Evolutionary conservation across 2,329 filamentous ascomycete species (phyloP).

Genomic region (Clonostachys solani): DNA sequence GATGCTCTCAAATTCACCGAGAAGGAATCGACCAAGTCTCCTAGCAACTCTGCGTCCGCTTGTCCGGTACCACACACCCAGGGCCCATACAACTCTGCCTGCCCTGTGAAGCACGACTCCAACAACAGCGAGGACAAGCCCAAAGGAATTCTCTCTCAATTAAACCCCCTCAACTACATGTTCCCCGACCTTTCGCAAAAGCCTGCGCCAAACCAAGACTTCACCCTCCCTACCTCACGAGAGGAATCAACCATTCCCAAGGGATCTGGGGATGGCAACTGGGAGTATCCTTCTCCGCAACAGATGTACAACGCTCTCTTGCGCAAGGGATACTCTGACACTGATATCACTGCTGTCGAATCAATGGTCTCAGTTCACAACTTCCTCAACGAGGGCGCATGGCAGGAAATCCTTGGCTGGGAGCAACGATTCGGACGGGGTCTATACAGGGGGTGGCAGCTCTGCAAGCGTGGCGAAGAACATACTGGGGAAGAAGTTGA

Average conservation of each 20-base stretch:
- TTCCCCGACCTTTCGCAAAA: constrained; percentile 80
- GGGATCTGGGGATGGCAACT: constrained; percentile 72
- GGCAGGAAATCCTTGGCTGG: constrained; percentile 93
- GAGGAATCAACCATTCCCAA: constrained; percentile 90
- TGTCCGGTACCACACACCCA: constrained; percentile 22
- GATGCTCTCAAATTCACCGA: constrained; percentile 36
- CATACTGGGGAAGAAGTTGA: constrained; percentile 41
- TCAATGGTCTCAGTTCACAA: constrained; percentile 98
- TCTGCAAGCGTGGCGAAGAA: constrained; percentile 71
- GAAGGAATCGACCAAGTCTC: constrained; percentile 8
- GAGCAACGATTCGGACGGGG: constrained; percentile 81
- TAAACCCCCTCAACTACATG: constrained; percentile 89
- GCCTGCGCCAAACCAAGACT: constrained; percentile 66
- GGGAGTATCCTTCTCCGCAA: constrained; percentile 97
- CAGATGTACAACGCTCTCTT: constrained; percentile 99
- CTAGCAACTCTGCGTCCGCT: constrained; percentile 10
- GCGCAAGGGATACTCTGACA: constrained; percentile 93
- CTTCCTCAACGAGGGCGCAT: constrained; percentile 95
- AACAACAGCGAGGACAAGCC: constrained; percentile 21
- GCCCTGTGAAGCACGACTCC: constrained; percentile 19
- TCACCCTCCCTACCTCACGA: constrained; percentile 72
- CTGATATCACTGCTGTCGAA: constrained; percentile 87
- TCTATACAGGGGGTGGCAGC: constrained; percentile 65
- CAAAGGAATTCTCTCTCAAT: constrained; percentile 47
- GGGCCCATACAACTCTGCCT: constrained; percentile 12